Evolutionary conservation across 129 eudicot species (phyloP).

Genomic region (Dittrichia graveolens): DNA sequence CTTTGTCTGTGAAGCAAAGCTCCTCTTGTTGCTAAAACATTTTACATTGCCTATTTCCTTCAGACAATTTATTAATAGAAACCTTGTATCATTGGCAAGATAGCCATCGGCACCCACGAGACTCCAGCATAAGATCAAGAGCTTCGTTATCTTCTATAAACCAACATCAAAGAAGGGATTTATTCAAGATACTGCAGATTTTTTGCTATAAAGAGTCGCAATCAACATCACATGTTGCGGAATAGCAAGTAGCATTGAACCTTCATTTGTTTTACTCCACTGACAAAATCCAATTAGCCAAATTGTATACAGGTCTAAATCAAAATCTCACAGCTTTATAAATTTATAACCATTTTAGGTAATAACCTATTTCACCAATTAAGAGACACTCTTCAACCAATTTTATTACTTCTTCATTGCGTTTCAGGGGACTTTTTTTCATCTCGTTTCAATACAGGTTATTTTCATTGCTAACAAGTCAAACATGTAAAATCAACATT

Average conservation of each 20-base stretch:
- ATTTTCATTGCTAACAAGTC: too few relatives aligned
- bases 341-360: constrained; percentile 50
- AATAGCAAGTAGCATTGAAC: constrained; percentile 48
- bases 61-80: constrained; percentile 16
- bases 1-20: not conserved
- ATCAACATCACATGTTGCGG: constrained; percentile 78
- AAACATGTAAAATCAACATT: too few relatives aligned
- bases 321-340: constrained; percentile 40
- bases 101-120: constrained; percentile 52
- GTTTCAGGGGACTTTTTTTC: constrained; percentile 34
- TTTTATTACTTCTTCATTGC: constrained; percentile 43
- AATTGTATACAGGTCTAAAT: constrained; percentile 50
- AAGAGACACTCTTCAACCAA: constrained; percentile 47
- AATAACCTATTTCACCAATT: constrained; percentile 54
- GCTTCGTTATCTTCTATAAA: constrained; percentile 37
- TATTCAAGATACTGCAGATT: constrained; percentile 53
- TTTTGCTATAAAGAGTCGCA: constrained; percentile 46
- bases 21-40: constrained; percentile 16
- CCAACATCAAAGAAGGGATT: constrained; percentile 42
- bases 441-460: too few relatives aligned
- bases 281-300: constrained; percentile 55
- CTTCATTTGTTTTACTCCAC: constrained; percentile 45
- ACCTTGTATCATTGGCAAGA: constrained; percentile 47
- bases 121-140: constrained; percentile 49
- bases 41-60: constrained; percentile 21